Evolutionary conservation across 2,329 filamentous ascomycete genomes (phyloP).

Genomic region (Colletotrichum sp.): DNA sequence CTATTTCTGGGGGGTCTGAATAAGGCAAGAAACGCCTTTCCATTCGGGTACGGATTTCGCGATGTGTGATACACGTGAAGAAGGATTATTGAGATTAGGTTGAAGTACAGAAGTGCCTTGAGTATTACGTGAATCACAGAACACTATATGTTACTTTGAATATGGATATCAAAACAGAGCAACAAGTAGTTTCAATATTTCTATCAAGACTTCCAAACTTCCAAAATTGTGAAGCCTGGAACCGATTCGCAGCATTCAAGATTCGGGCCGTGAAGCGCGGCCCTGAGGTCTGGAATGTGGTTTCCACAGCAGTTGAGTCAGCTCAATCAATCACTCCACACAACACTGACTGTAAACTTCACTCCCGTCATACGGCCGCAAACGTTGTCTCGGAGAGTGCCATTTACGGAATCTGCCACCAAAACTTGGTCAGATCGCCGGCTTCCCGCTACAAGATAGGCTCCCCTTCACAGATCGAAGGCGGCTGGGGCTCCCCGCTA

Average conservation of each 20-base stretch:
- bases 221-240: background rate
- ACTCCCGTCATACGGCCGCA: background rate
- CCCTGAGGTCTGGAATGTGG: background rate
- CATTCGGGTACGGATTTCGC: background rate
- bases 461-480: background rate
- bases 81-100: background rate
- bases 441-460: background rate
- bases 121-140: background rate
- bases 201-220: background rate
- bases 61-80: background rate
- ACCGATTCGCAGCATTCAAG: background rate
- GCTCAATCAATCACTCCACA: background rate
- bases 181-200: background rate
- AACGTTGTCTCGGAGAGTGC: slow-evolving; percentile 10
- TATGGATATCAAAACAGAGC: background rate
- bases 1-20: background rate
- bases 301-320: background rate
- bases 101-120: background rate
- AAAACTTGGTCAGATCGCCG: background rate
- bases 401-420: background rate
- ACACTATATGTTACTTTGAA: background rate
- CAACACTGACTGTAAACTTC: background rate
- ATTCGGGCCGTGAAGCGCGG: background rate
- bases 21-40: background rate
- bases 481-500: background rate